Base-by-base conservation (phyloP, 192 early-diverging fungal species). In the Diversispora eburnea region DNA sequence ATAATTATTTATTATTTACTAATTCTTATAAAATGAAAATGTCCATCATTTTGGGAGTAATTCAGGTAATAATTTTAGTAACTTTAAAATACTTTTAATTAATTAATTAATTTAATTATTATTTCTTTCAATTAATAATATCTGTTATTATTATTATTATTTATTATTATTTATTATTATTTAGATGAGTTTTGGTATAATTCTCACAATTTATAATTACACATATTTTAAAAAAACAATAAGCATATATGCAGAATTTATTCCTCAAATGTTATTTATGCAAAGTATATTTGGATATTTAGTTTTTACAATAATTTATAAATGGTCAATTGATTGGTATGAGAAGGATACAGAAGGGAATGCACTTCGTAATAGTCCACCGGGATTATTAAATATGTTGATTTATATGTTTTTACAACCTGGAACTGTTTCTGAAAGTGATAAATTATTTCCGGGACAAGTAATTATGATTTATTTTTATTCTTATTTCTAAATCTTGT, bases 21-120 rank as follows among this genome's bases (percentile, higher is more conserved):
- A 99, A 99, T 84, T 97, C 96, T 63, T 99, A 99, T 88, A 99
- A 99, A 88, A 99, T 99, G 98, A 99, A 99, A 82, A 92, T 94
- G 91, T 92, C 95, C 6, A 90, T 99, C 77, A 87, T 99, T 61
- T 70, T 99, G 25, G 98, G 98, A 72, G 95, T 98, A 22, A 86
- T 97, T 73, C 98, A 98, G 55, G 86, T 87, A 74, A 52, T n/a
- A 10, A 17, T 52, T 25, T n/a, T 19, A 17, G 1, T 43, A 33
- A 19, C 8, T 0, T 25, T 59, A 56, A 20, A 15, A 56, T 56
- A n/a, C 17, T 10, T 15, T 15, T 55, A 55, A 22, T 22, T 58
- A 22, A 58, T 58, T 58, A 22, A 22, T 58, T 22, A 1, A 52
- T 10, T 58, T 3, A 17, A 12, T 13, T 0, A 19, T 10, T 60